Conservation (phyloP, 352 stramenopile genomes). For the Pythium brassicae region DNA sequence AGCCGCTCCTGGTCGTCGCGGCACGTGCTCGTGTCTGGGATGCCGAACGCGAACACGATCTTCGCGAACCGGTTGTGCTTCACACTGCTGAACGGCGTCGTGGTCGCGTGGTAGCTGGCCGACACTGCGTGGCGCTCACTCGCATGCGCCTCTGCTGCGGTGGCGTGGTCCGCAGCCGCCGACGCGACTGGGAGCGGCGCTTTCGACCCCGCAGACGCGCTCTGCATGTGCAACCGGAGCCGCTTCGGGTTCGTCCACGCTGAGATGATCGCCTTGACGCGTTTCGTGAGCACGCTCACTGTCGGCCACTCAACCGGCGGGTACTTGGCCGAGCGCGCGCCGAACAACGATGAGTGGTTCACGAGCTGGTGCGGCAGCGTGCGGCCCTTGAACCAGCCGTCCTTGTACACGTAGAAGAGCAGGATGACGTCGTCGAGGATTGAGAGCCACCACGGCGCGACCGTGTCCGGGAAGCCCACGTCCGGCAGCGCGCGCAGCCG, state of each 20-base stretch:
- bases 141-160: background rate
- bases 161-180: too few species aligned
- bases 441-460: constrained; percentile 76
- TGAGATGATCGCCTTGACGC: constrained; percentile 44
- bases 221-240: constrained; percentile 7
- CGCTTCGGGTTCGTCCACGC: constrained; percentile 35
- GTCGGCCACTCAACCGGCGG: constrained; percentile 37
- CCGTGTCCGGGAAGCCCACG: constrained; percentile 21
- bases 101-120: background rate
- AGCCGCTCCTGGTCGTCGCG: constrained; percentile 34
- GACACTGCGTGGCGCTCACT: background rate
- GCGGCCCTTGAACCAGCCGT: constrained; percentile 69
- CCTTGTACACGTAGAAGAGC: constrained; percentile 56
- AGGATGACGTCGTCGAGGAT: constrained; percentile 73
- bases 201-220: background rate
- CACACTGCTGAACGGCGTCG: constrained; percentile 6
- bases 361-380: constrained; percentile 30
- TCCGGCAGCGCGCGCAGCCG: constrained; percentile 39
- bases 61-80: constrained; percentile 76
- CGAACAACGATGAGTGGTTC: constrained; percentile 51
- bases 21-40: constrained; percentile 67
- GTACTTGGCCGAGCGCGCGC: constrained; percentile 30
- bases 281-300: constrained; percentile 41
- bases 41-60: constrained; percentile 69
- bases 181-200: background rate